A percentile compares a stretch with the other conserved stretches of the same genome.
Evolutionary conservation across 805 yeast genomes (phyloP).

Genomic region (Myxozyma neotropica): DNA sequence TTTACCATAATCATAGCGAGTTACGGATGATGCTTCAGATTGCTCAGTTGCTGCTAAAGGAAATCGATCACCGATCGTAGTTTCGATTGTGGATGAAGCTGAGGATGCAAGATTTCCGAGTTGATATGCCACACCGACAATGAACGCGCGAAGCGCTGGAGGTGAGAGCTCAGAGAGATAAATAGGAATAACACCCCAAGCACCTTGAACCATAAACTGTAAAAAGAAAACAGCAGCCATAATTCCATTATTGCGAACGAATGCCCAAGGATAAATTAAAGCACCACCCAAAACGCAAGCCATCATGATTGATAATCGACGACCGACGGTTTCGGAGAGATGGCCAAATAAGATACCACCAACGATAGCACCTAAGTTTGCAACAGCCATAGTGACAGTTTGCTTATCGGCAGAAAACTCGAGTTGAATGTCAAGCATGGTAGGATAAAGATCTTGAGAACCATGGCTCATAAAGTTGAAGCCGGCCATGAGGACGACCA

Average conservation of each 20-base stretch:
- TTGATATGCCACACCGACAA: constrained; percentile 66
- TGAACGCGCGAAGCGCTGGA: constrained; percentile 62
- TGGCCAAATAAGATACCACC: constrained; percentile 69
- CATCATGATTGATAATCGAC: constrained; percentile 58
- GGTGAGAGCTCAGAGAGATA: constrained; percentile 68
- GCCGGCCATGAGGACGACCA: constrained; percentile 65
- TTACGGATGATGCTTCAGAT: constrained; percentile 10
- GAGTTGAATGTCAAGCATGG: constrained; percentile 59
- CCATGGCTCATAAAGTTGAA: constrained; percentile 76
- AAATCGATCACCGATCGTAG: constrained; percentile 61
- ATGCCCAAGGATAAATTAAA: constrained; percentile 64
- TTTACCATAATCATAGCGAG: constrained; percentile 61
- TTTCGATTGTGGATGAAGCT: constrained; percentile 71
- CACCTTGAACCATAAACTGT: constrained; percentile 69
- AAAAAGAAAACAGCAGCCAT: constrained; percentile 64
- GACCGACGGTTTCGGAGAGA: constrained; percentile 58
- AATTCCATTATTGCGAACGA: constrained; percentile 48
- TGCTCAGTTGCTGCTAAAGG: constrained; percentile 34
- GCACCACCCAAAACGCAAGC: constrained; percentile 61
- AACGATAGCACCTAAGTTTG: constrained; percentile 65
- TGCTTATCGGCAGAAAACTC: constrained; percentile 49
- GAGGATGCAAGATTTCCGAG: constrained; percentile 73
- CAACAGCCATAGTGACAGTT: constrained; percentile 64
- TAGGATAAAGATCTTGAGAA: constrained; percentile 73
- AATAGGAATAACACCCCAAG: constrained; percentile 73